Evolutionary conservation across 73 alveolate genomes (phyloP), one percentile per base, ranked within the genome.

Genomic region (Blepharisma japonicum): DNA sequence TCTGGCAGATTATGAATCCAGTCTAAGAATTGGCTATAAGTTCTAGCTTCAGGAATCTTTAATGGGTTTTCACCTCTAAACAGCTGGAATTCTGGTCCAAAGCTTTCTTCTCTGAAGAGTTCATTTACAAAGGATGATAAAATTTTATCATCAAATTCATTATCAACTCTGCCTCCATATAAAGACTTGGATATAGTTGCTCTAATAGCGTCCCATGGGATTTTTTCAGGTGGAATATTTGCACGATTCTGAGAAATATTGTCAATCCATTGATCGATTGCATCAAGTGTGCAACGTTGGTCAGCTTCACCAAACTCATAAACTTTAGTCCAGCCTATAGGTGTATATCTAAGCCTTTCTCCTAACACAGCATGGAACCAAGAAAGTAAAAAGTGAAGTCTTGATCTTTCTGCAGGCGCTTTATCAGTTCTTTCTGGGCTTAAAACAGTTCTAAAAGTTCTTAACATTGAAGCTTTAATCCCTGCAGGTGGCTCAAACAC

Each of bases 401-500:
- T 85, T 14, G 85, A 85, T 77, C 99, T 89, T 84, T 98, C 99
- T 27, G 92, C 94, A 4, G 99, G 99, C 25, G 89, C 84, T 77
- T 90, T 95, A 72, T 97, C 99, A 45, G 98, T 89, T 50, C 98
- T 83, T 49, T 82, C 91, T 25, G 97, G 91, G 38, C 92, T 83
- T 46, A 97, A 85, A 23, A 94, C 96, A 32, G 97, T 90, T 46
- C 87, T 87, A 83, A 90, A 95, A 68, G 98, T 87, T 77, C 80
- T 70, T 18, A 70, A 1, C 55, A 74, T 21, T n/a, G 96, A 71
- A 51, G 98, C 99, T 79, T 94, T 94, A 54, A 96, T 96, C 25
- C 99, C 99, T n/a, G 97, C 88, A 2, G 99, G 99, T 5, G 99
- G 99, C 88, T 97, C 99, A 78, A 97, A 97, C 74, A 97, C 99